A percentile compares a stretch with the other conserved stretches of the same genome.
These are phyloP conservation scores for Debaryomyces prosopidis DNA, from an alignment of 805 yeast species.

Conservation along the genomic window DNA sequence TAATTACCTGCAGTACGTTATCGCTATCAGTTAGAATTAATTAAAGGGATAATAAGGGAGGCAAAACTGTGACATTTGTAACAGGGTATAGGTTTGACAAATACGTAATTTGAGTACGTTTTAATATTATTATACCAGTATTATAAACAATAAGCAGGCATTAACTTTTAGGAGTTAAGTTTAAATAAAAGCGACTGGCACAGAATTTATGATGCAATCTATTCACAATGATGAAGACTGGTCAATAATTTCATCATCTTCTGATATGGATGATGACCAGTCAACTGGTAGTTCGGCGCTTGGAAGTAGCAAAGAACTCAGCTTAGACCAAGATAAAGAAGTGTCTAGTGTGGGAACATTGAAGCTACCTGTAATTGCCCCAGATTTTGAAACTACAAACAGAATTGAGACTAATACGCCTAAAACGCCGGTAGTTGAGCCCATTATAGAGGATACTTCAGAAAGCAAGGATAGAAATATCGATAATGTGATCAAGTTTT, in stretches of 20 bases:
- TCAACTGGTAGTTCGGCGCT: constrained; percentile 16
- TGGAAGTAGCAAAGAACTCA: background rate
- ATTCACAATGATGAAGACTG: constrained; percentile 40
- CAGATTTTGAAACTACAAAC: background rate
- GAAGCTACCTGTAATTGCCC: constrained; percentile 12
- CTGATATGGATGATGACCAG: constrained; percentile 39
- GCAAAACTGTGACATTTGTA: background rate
- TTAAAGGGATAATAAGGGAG: constrained; percentile 1
- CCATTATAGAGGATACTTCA: background rate
- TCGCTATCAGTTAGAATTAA: background rate
- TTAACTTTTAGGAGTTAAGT: background rate
- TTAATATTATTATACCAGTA: background rate
- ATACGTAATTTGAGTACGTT: background rate
- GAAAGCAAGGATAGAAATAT: background rate
- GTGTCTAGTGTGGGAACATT: constrained; percentile 17
- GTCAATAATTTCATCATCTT: constrained; percentile 44
- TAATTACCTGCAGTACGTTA: background rate
- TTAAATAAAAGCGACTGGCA: background rate
- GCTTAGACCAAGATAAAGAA: constrained; percentile 2
- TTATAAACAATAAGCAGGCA: background rate
- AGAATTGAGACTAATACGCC: background rate
- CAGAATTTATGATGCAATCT: constrained; percentile 6
- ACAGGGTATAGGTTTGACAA: background rate
- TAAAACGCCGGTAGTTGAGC: background rate
- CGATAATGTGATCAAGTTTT: constrained; percentile 18